These are phyloP conservation scores for Brasenia schreberi DNA, from an alignment of 164 flowering plant species.

Conservation along the genomic window DNA sequence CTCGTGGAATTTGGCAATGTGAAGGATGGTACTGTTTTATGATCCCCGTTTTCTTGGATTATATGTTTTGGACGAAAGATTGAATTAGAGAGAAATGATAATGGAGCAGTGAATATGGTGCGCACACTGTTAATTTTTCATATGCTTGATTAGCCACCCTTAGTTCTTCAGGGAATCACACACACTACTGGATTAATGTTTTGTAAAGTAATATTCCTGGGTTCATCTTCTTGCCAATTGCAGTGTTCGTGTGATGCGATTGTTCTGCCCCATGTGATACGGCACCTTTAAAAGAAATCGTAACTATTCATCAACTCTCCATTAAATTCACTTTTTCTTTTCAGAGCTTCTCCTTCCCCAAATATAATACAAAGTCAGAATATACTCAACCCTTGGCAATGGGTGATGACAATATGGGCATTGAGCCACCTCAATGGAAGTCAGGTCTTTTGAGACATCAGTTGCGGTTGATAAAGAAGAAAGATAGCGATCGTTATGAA, in stretches of 20 bases:
- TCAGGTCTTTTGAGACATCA: constrained; percentile 76
- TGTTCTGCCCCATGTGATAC: neutral
- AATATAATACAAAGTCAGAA: constrained; percentile 3
- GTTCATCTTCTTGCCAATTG: too few relatives aligned
- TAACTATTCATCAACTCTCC: neutral
- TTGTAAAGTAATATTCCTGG: too few relatives aligned
- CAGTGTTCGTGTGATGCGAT: neutral
- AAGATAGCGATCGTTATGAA: constrained; percentile 63
- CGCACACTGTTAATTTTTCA: too few relatives aligned
- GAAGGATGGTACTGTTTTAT: too few relatives aligned
- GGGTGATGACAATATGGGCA: constrained; percentile 34
- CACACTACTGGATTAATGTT: too few relatives aligned
- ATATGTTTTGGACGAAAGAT: too few relatives aligned
- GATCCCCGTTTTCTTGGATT: too few relatives aligned
- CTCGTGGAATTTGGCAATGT: too few relatives aligned
- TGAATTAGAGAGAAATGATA: too few relatives aligned
- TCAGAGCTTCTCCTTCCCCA: neutral
- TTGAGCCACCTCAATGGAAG: constrained; percentile 31
- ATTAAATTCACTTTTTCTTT: neutral
- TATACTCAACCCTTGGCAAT: constrained; percentile 11
- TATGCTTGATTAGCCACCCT: too few relatives aligned
- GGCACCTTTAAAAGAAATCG: neutral
- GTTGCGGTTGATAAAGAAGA: constrained; percentile 59
- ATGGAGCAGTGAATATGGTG: too few relatives aligned
- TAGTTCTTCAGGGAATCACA: too few relatives aligned